Evolutionary conservation across 768 basidiomycete genomes (phyloP).

Genomic region (Hemileccinum impolitum): DNA sequence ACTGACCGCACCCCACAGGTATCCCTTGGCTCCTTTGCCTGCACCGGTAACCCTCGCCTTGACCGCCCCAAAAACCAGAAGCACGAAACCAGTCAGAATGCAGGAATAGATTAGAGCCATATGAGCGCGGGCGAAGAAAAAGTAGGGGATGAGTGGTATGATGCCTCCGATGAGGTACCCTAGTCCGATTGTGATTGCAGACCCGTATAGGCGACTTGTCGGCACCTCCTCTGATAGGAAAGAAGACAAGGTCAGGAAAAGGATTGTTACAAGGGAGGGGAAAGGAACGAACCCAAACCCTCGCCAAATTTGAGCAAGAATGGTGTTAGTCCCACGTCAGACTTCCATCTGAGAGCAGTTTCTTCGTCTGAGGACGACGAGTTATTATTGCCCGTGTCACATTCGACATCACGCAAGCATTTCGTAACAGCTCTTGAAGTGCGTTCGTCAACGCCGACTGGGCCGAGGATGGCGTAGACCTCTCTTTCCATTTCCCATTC

Average conservation of each 20-base stretch:
- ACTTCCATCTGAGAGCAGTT: slow-evolving; percentile 59
- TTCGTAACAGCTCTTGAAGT: slow-evolving; percentile 77
- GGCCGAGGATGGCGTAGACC: slow-evolving; percentile 81
- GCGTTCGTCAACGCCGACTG: slow-evolving; percentile 84
- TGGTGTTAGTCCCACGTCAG: slow-evolving; percentile 82
- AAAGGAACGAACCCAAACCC: slow-evolving; percentile 63
- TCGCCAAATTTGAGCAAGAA: slow-evolving; percentile 97
- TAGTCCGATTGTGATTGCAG: slow-evolving; percentile 92
- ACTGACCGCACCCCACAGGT: slow-evolving; percentile 83
- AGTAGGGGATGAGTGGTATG: slow-evolving; percentile 90
- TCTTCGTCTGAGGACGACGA: slow-evolving; percentile 48
- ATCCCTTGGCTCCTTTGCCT: slow-evolving; percentile 59
- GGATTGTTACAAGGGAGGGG: not conserved
- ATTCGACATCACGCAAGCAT: slow-evolving; percentile 66
- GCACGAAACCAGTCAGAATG: slow-evolving; percentile 76
- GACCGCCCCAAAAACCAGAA: slow-evolving; percentile 87
- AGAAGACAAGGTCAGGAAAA: not conserved
- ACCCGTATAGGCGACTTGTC: slow-evolving; percentile 76
- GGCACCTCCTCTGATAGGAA: slow-evolving; percentile 77
- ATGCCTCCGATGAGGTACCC: slow-evolving; percentile 92
- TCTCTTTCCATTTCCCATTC: slow-evolving; percentile 96
- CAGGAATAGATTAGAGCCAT: slow-evolving; percentile 70
- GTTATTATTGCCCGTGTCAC: slow-evolving; percentile 29
- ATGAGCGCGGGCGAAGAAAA: slow-evolving; percentile 75
- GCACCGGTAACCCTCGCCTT: slow-evolving; percentile 89